Evolutionary conservation across 2,329 filamentous ascomycete species (phyloP), one percentile per base, ranked within the genome.

Genomic region (Annulohypoxylon truncatum): DNA sequence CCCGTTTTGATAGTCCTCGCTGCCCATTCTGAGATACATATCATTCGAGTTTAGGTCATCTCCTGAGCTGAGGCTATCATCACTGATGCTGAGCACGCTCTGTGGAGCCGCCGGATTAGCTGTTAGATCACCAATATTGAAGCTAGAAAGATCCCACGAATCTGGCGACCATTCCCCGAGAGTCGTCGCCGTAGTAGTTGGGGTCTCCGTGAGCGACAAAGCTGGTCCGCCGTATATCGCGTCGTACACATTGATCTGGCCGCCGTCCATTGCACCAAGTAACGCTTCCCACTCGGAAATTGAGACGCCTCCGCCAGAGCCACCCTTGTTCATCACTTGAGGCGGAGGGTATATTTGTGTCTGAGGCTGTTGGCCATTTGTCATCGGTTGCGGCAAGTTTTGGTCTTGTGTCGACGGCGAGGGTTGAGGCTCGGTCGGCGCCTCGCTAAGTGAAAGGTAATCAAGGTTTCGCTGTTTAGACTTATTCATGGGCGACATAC

Each of bases 191-290:
- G 78, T 72, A n/a, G 79, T 80, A 0, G 82, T 75, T 15, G 83
- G 78, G 9, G 83, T 79, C 20, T 84, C 81, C 31, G 83, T 80
- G 29, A 84, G 76, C 3, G 79, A 80, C 66, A 82, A 78, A 47
- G 82, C 83, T 8, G 85, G 84, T 0, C 91, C 91, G 35, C 91
- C 92, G 71, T 94, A 94, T 59, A 93, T 93, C 40, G 90, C 90
- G 74, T 93, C 90, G 77, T 93, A 96, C n/a, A 96, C 90, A 74
- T 95, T 96, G 57, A 90, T 88, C 69, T 90, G 86, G 0, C 92
- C 92, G 33, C 89, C 89, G 72, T 97, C 93, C 77, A 97, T 89
- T 20, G 90, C 90, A 3, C 91, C 90, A 1, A 97, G 84, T 0
- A 97, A 84, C 1, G 90, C 88, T 77, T 97, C 93, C 94, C 93